phyloP scores from a whole-genome alignment of 2,329 filamentous ascomycete genomes.

The Penicillium hordei region DNA sequence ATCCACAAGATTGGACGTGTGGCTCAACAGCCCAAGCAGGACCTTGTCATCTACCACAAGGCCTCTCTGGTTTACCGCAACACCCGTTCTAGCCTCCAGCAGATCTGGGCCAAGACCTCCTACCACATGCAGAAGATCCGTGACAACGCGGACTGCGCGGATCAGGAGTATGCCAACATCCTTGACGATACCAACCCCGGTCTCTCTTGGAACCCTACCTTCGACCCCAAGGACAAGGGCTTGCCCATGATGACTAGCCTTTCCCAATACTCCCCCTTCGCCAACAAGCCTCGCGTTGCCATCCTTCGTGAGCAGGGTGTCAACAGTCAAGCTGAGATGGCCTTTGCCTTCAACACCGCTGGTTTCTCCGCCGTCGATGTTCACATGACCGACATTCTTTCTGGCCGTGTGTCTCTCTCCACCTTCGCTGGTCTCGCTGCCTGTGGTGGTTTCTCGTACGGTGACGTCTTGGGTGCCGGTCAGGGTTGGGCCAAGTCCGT shows the following conservation, averaged over 20 bases:
- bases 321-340: constrained; percentile 96
- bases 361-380: constrained; percentile 91
- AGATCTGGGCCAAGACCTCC: constrained; percentile 85
- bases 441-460: constrained; percentile 97
- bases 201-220: constrained; percentile 79
- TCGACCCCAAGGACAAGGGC: constrained; percentile 73
- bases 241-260: constrained; percentile 67
- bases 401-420: constrained; percentile 73
- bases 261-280: constrained; percentile 56
- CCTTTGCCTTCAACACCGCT: constrained; percentile 87
- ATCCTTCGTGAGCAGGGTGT: constrained; percentile 95
- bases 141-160: constrained; percentile 84
- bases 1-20: constrained; percentile 83
- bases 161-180: constrained; percentile 76
- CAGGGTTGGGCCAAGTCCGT: constrained; percentile 96
- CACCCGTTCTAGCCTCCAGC: constrained; percentile 71
- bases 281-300: constrained; percentile 72
- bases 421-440: constrained; percentile 86
- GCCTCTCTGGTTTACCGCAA: constrained; percentile 68
- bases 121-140: constrained; percentile 86
- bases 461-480: constrained; percentile 88
- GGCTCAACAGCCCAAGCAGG: constrained; percentile 66
- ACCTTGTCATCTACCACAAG: constrained; percentile 72
- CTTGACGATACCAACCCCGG: constrained; percentile 75
- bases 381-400: constrained; percentile 91